Conservation (phyloP, 495 filamentous ascomycete genomes). For the Aspergillus olivimuriae region DNA sequence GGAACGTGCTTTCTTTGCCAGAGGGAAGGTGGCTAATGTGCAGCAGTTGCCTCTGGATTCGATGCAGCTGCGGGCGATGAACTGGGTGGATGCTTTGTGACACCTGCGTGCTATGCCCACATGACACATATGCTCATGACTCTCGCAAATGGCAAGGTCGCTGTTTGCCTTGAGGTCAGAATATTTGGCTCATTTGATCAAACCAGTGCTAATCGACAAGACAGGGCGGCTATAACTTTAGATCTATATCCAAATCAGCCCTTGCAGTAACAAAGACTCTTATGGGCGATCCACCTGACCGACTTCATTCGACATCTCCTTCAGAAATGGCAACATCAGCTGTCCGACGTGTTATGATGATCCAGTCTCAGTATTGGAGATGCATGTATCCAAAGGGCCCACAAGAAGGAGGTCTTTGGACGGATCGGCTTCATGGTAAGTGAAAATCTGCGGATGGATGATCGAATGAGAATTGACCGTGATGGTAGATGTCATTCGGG, state of each 20-base stretch:
- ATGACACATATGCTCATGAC: slow-evolving; percentile 99
- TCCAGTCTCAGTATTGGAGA: slow-evolving; percentile 54
- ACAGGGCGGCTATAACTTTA: slow-evolving; percentile 87
- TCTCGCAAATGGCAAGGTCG: slow-evolving; percentile 84
- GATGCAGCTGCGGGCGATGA: slow-evolving; percentile 92
- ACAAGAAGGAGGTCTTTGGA: slow-evolving; percentile 23
- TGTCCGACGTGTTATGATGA: slow-evolving; percentile 46
- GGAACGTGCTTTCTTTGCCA: neutral
- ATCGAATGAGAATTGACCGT: slow-evolving; percentile 6
- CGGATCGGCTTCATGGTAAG: slow-evolving; percentile 51
- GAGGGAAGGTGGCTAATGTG: slow-evolving; percentile 7
- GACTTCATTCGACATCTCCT: slow-evolving; percentile 46
- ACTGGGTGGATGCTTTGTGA: slow-evolving; percentile 85
- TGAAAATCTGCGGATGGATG: neutral
- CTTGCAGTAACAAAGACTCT: slow-evolving; percentile 85
- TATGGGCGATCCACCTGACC: slow-evolving; percentile 88
- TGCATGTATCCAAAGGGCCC: slow-evolving; percentile 49
- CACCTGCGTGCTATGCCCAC: slow-evolving; percentile 86
- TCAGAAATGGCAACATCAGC: slow-evolving; percentile 40
- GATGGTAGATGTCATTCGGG: slow-evolving; percentile 60
- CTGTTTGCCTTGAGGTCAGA: slow-evolving; percentile 74
- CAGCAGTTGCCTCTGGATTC: slow-evolving; percentile 80
- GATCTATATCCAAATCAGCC: slow-evolving; percentile 86
- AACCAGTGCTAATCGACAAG: neutral
- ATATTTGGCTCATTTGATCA: neutral